Evolutionary conservation across 2,329 filamentous ascomycete species (phyloP), one percentile per base, ranked within the genome.

Genomic region (Chrysoporthe deuterocubensis): DNA sequence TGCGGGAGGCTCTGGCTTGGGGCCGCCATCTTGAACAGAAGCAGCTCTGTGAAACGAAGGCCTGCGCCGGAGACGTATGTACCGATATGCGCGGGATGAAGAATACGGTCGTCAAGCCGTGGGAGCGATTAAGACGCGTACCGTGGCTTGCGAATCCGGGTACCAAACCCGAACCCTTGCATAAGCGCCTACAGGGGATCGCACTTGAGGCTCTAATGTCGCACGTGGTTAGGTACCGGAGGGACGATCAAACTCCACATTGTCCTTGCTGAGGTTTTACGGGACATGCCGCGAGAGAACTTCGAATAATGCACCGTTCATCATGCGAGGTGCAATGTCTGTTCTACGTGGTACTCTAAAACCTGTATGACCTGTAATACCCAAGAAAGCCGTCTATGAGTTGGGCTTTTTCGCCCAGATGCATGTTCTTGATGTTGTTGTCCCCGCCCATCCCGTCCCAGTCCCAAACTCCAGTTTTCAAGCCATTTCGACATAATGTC

Each of bases 1-100:
- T 90, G 88, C 66, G 87, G 81, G 67, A 88, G 82, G 62, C 79
- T 78, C 48, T 81, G 75, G 62, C 77, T 81, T 71, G 78, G 71
- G 60, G 83, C 82, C 67, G 83, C 80, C 83, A 85, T 86, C 32
- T 60, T 44, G 62, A 14, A 9, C 11, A 42, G n/a, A 3, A 37
- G 60, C 21, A 43, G 18, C 8, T 14, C 14, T 52, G 34, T 16
- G 11, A 63, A 37, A 37, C 18, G 50, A 26, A 54, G 50, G 50
- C 50, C 50, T 54, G 26, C 11, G 11, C 32, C 11, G 13, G 50
- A 13, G 11, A 26, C 13, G 1, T 50, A 21, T 26, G 40, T 37
- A 7, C 16, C 16, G 54, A 21, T 57, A 21, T 37, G 34, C 4
- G 40, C 16, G 34, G 16, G 54, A 16, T 37, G 34, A 57, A 57